Conservation (phyloP, 1,284 basidiomycete genomes). For the Porphyrellus sp. region DNA sequence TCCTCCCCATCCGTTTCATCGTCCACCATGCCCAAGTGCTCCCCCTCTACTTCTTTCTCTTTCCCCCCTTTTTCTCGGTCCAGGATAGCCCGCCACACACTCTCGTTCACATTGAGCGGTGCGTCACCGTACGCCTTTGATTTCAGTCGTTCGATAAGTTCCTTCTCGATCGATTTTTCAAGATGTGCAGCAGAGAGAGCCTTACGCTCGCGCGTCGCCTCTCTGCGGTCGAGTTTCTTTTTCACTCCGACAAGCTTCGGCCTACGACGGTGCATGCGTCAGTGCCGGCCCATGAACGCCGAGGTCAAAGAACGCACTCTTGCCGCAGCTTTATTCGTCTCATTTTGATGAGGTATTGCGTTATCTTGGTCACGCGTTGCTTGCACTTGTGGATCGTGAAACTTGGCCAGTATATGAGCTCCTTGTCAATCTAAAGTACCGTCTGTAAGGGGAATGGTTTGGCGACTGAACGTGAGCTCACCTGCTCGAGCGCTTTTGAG, state of each 20-base stretch:
- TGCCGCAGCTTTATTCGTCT: conserved; percentile 84
- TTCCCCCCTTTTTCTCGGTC: conserved; percentile 69
- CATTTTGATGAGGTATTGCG: conserved; percentile 99
- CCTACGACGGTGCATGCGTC: conserved; percentile 41
- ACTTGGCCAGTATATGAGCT: conserved; percentile 96
- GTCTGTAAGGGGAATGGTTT: background rate
- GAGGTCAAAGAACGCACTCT: conserved; percentile 58
- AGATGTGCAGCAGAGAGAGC: conserved; percentile 92
- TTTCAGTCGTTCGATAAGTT: conserved; percentile 92
- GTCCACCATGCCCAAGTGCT: conserved; percentile 47
- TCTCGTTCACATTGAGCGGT: conserved; percentile 97
- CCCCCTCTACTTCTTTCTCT: conserved; percentile 45
- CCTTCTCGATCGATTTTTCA: conserved; percentile 94
- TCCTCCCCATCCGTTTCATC: conserved; percentile 54
- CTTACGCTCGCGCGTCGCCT: conserved; percentile 90
- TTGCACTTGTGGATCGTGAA: conserved; percentile 99
- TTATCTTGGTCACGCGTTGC: conserved; percentile 98
- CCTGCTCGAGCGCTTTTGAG: conserved; percentile 91
- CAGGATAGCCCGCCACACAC: conserved; percentile 89
- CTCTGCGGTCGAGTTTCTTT: conserved; percentile 96
- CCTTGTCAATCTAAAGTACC: conserved; percentile 80
- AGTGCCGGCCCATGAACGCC: background rate
- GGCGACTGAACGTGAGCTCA: conserved; percentile 31
- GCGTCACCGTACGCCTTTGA: conserved; percentile 97
- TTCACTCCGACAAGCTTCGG: conserved; percentile 94